Base-by-base conservation (phyloP, 768 basidiomycete genomes). In the Mycena galericulata region DNA sequence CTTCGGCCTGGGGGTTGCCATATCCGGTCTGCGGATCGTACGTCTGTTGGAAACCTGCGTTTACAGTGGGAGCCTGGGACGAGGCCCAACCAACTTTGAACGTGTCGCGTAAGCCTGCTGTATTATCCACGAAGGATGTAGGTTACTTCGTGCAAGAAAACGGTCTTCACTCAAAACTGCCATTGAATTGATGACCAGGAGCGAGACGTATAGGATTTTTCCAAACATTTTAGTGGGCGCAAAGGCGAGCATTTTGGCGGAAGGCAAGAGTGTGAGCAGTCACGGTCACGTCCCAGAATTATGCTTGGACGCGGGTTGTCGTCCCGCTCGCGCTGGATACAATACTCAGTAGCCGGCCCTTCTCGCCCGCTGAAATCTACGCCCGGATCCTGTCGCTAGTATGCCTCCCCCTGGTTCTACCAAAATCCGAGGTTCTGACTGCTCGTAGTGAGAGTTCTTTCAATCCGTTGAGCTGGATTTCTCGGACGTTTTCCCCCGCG, bases 111-210 rank as follows among this genome's bases (percentile, higher is more conserved):
- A 24, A 68, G 56, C n/a, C 7, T 20, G 29, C 30, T 14, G 32
- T 40, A 34, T 51, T 27, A 2, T 8, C 15, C 26, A 30, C 54
- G 43, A 56, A 62, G 45, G 62, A 64, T 11, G 54, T 43, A 64
- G 86, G 92, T 73, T 77, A 97, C 96, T 96, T 77, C 91, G 86
- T 24, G 96, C 92, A 62, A 99, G 90, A 81, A 99, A 99, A 9
- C 97, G 89, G 74, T 99, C 97, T 80, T 99, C 97, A 75, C 91
- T 97, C 69, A 99, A 86, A 65, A 99, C 91, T 10, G 97, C 97
- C 79, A 99, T 89, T 49, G 96, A 95, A 79, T 99, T 99, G 74
- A 96, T 89, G 76, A 98, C 84, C 46, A 99, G 89, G 26, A 99
- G 85, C 27, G 89, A 83, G 62, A 96, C 92, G 83, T 98, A 95